These are phyloP conservation scores for Triangularia setosa DNA, from an alignment of 2,329 filamentous ascomycete species.

Conservation along the genomic window DNA sequence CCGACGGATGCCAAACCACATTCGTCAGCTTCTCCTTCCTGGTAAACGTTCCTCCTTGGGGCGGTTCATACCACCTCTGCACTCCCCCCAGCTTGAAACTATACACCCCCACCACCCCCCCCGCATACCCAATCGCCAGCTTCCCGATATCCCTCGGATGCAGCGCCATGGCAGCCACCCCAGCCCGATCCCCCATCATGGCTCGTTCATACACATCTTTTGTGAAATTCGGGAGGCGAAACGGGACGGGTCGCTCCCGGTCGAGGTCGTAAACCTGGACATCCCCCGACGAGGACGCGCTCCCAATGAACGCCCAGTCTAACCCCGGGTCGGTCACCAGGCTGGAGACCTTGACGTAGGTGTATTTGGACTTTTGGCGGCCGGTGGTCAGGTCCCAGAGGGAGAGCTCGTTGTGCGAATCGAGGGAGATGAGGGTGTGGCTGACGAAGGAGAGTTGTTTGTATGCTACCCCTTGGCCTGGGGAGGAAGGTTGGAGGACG, in stretches of 20 bases:
- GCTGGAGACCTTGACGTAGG: slow-evolving; percentile 71
- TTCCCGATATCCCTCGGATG: slow-evolving; percentile 92
- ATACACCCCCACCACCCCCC: slow-evolving; percentile 77
- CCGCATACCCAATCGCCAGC: slow-evolving; percentile 82
- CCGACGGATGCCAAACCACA: slow-evolving; percentile 91
- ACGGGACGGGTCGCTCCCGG: slow-evolving; percentile 67
- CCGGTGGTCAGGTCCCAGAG: slow-evolving; percentile 77
- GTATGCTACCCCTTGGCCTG: slow-evolving; percentile 55
- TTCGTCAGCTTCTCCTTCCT: slow-evolving; percentile 75
- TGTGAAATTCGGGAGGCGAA: slow-evolving; percentile 88
- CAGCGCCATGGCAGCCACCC: slow-evolving; percentile 72
- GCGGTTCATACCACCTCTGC: slow-evolving; percentile 66
- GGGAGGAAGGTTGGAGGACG: slow-evolving; percentile 41
- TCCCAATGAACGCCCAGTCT: slow-evolving; percentile 86
- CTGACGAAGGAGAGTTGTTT: slow-evolving; percentile 77
- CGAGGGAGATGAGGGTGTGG: slow-evolving; percentile 79
- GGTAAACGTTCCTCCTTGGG: slow-evolving; percentile 45
- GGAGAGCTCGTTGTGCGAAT: slow-evolving; percentile 78
- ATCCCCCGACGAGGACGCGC: slow-evolving; percentile 66
- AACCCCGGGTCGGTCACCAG: slow-evolving; percentile 83
- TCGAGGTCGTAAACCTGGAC: slow-evolving; percentile 92
- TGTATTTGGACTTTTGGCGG: slow-evolving; percentile 62
- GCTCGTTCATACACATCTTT: slow-evolving; percentile 61
- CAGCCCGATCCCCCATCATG: slow-evolving; percentile 33
- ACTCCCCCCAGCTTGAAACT: slow-evolving; percentile 89